Conservation (phyloP, 2,329 filamentous ascomycete genomes). For the Helicocarpus griseus region DNA sequence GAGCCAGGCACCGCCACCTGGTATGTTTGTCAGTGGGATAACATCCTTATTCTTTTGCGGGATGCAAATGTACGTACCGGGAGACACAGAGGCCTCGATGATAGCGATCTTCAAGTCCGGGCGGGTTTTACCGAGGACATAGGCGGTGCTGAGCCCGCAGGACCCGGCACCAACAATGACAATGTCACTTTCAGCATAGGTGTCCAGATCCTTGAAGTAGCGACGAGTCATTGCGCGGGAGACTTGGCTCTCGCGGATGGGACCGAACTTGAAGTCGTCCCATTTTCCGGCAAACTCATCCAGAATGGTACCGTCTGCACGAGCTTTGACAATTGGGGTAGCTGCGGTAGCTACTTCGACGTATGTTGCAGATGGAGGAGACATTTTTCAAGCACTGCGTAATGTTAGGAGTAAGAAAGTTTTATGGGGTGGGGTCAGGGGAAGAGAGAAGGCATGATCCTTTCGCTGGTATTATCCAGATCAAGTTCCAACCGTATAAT, state of each 20-base stretch:
- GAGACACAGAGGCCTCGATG: constrained; percentile 77
- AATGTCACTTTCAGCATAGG: constrained; percentile 83
- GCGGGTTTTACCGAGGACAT: constrained; percentile 70
- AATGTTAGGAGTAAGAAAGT: constrained; percentile 19
- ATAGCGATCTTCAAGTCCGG: constrained; percentile 89
- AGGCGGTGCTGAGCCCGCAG: constrained; percentile 76
- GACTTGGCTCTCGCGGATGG: constrained; percentile 86
- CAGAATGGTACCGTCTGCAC: constrained; percentile 45
- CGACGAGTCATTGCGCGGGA: constrained; percentile 87
- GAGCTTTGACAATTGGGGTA: constrained; percentile 28
- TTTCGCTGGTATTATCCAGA: constrained; percentile 99
- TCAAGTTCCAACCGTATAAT: constrained; percentile 95
- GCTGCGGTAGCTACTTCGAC: constrained; percentile 36
- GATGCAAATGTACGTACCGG: constrained; percentile 42
- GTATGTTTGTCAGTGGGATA: not conserved
- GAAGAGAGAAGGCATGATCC: constrained; percentile 75
- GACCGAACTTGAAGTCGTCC: constrained; percentile 71
- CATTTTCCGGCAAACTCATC: constrained; percentile 65
- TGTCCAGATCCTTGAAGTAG: constrained; percentile 85
- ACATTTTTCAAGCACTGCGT: constrained; percentile 49
- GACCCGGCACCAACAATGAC: constrained; percentile 88
- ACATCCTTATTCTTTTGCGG: not conserved
- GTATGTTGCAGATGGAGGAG: constrained; percentile 64
- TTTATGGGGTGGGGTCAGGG: constrained; percentile 29
- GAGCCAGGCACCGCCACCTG: constrained; percentile 80